Evolutionary conservation across 2,329 filamentous ascomycete species (phyloP).

Genomic region (Pseudogymnoascus sp.): DNA sequence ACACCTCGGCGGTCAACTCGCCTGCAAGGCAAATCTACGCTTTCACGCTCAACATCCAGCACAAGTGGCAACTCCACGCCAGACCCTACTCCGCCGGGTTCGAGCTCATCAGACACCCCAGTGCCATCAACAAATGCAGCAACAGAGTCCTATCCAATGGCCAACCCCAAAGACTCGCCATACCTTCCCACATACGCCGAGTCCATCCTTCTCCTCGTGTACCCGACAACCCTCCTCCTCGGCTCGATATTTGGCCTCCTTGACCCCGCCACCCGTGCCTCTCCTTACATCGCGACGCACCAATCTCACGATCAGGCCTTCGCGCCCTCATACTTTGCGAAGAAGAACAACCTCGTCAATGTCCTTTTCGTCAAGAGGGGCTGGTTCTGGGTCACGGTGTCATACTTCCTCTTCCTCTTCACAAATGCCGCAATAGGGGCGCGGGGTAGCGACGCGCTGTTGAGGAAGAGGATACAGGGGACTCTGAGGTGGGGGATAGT

Average conservation of each 20-base stretch:
- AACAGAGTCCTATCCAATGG: constrained; percentile 10
- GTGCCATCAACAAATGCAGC: constrained; percentile 7
- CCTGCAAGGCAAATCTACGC: constrained; percentile 18
- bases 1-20: constrained; percentile 23
- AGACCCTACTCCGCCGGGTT: constrained; percentile 12
- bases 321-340: constrained; percentile 81
- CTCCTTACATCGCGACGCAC: constrained; percentile 50
- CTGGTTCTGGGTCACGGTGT: constrained; percentile 81
- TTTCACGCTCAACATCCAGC: neutral
- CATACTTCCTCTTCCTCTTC: constrained; percentile 61
- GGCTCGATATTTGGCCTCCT: constrained; percentile 74
- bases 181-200: constrained; percentile 65
- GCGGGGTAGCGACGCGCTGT: constrained; percentile 32
- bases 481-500: constrained; percentile 59
- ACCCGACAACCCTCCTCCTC: constrained; percentile 69
- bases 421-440: constrained; percentile 53
- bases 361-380: constrained; percentile 88
- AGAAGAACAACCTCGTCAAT: constrained; percentile 90
- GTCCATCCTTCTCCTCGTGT: constrained; percentile 54
- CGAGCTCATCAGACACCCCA: constrained; percentile 9
- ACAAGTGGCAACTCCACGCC: neutral
- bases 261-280: constrained; percentile 60
- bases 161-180: constrained; percentile 34
- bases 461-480: constrained; percentile 46
- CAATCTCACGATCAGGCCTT: constrained; percentile 55